Base-by-base conservation (phyloP, 805 yeast species). In the Candida ortonii region DNA sequence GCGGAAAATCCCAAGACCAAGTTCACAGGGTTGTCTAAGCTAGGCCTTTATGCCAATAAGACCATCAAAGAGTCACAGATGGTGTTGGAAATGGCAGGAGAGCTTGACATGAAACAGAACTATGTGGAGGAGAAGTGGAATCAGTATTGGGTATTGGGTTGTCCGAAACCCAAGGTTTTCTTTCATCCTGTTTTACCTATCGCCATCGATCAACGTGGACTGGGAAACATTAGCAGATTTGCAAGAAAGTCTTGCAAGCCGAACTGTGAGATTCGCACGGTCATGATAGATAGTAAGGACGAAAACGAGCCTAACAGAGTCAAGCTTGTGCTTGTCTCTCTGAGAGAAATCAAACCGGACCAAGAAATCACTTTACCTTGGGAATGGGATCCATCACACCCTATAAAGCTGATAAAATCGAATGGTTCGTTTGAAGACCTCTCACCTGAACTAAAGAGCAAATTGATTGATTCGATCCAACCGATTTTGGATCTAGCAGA, bases 321-420 rank as follows among this genome's bases (percentile, higher is more conserved):
- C 30, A 71, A 69, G 35, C 78, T 84, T 51, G 65, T 76, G 7
- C 67, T 85, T 7, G 65, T 65, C 18, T 74, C 96, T 0, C 57
- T 69, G 1, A 70, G 65, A 30, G 73, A 74, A 2, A 73, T 89
- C 17, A 65, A 67, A 33, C 58, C 68, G 7, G 87, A 78, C n/a
- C 74, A 78, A 24, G 97, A 89, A 52, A 59, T 90, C 14, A 71
- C 89, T 0, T 58, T 87, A 7, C 75, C 79, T 2, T 90, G 97
- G 97, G 85, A 81, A 40, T 90, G 96, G 95, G 95, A 88, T 52
- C 53, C 60, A 3, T 44, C 64, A 12, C 96, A 88, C 54, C 95
- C 97, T 2, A 83, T 87, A 23, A 62, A 65, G 34, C 68, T 70
- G 44, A 60, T 83, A 35, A 65, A 72, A 16, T 35, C 42, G 10